Percentiles rank a stretch among this genome's conserved stretches.
Evolutionary conservation across 139 green algal species (phyloP).

Genomic region (Pleodorina starrii): DNA sequence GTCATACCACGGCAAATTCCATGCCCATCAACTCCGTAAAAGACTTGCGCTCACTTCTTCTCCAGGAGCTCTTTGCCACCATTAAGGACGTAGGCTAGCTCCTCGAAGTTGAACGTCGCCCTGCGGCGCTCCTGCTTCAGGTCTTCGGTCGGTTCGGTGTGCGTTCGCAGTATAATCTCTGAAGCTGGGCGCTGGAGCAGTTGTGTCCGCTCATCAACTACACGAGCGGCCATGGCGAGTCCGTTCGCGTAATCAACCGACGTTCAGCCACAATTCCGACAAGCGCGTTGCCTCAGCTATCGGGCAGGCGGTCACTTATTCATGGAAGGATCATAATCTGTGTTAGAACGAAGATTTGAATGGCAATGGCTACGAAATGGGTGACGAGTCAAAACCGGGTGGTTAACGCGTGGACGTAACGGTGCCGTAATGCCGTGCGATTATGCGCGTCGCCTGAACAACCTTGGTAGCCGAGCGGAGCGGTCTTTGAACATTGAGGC

Average conservation of each 20-base stretch:
- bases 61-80: conserved; percentile 82
- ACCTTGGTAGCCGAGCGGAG: too few relatives aligned
- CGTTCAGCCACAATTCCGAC: too few relatives aligned
- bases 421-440: too few relatives aligned
- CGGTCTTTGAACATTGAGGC: too few relatives aligned
- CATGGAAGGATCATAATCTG: too few relatives aligned
- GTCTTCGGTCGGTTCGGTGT: conserved; percentile 61
- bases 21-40: background rate
- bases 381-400: too few relatives aligned
- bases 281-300: too few relatives aligned
- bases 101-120: conserved; percentile 76
- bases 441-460: too few relatives aligned
- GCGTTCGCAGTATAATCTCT: conserved; percentile 39
- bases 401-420: too few relatives aligned
- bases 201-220: conserved; percentile 41
- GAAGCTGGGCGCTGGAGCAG: conserved; percentile 52
- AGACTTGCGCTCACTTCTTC: conserved; percentile 62
- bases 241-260: background rate
- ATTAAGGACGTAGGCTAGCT: conserved; percentile 79
- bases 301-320: too few relatives aligned
- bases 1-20: background rate
- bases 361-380: too few relatives aligned
- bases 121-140: conserved; percentile 71
- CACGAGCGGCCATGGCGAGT: background rate
- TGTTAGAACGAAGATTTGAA: too few relatives aligned